These are phyloP conservation scores for Aspergillus fumigatus DNA, from an alignment of 2,329 filamentous ascomycete genomes.

Conservation along the genomic window DNA sequence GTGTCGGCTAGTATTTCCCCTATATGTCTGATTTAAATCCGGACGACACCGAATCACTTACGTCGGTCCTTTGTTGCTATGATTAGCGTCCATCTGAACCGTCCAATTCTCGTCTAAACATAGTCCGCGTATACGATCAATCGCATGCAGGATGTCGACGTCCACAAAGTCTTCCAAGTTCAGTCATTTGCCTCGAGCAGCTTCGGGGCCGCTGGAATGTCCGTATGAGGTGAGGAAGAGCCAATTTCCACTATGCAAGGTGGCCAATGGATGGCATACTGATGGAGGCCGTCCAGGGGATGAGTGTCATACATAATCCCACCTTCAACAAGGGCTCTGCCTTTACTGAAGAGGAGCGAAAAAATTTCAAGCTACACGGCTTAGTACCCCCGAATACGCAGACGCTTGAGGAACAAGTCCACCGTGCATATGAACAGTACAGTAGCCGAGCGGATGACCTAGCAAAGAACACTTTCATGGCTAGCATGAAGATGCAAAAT, in stretches of 20 bases:
- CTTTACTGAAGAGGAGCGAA: constrained; percentile 65
- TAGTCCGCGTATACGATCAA: neutral
- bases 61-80: neutral
- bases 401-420: constrained; percentile 69
- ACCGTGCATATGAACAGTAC: constrained; percentile 79
- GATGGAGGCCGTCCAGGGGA: constrained; percentile 30
- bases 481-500: constrained; percentile 80
- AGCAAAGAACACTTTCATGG: constrained; percentile 84
- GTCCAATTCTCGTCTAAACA: neutral
- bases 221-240: constrained; percentile 19
- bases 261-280: neutral
- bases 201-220: constrained; percentile 27
- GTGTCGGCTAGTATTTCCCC: neutral
- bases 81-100: neutral
- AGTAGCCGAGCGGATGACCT: constrained; percentile 57
- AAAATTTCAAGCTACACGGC: constrained; percentile 65
- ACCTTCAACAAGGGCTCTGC: constrained; percentile 82
- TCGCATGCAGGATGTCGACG: constrained; percentile 7
- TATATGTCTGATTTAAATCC: neutral
- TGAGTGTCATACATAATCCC: constrained; percentile 58
- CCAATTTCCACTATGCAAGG: neutral
- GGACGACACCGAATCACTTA: neutral
- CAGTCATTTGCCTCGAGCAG: constrained; percentile 27
- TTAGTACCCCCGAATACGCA: constrained; percentile 69
- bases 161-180: constrained; percentile 20